Percentiles rank a stretch among this genome's conserved stretches.
Evolutionary conservation across 345 rosid species (phyloP).

Genomic region (Eucalyptus guilfoylei): DNA sequence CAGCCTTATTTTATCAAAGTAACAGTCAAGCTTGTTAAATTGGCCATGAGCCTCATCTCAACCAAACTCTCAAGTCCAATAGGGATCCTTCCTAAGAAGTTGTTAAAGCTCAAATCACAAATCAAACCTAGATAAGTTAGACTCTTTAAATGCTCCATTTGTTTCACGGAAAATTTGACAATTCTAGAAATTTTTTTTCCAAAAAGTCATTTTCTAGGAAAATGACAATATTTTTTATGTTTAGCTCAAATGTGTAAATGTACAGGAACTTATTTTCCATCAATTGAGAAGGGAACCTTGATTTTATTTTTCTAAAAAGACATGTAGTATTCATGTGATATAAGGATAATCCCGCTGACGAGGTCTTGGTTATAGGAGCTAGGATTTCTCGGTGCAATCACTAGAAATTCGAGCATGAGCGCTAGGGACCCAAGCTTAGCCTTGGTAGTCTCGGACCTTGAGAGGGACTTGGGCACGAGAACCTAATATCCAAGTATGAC

Average conservation of each 20-base stretch:
- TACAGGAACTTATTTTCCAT: not conserved
- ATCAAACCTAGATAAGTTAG: not conserved
- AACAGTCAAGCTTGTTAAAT: not conserved
- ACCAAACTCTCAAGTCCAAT: not conserved
- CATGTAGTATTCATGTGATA: not conserved
- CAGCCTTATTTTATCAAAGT: not conserved
- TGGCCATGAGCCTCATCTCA: not conserved
- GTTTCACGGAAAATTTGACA: too few species aligned
- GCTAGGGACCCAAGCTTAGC: too few species aligned
- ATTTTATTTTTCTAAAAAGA: not conserved
- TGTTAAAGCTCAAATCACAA: not conserved
- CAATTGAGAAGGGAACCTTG: not conserved
- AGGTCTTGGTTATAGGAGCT: not conserved
- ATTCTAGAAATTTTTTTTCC: too few species aligned
- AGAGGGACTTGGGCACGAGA: too few species aligned
- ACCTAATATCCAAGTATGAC: too few species aligned
- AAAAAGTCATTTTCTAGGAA: not conserved
- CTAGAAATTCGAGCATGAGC: too few species aligned
- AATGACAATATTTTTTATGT: not conserved
- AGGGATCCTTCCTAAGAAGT: not conserved
- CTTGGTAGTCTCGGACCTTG: too few species aligned
- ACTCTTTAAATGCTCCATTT: not conserved
- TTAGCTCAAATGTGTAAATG: not conserved
- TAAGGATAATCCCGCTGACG: fast-evolving
- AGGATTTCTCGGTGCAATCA: too few species aligned